Evolutionary conservation across 1,284 basidiomycete genomes (phyloP).

Genomic region (Pulveroboletus sp.): DNA sequence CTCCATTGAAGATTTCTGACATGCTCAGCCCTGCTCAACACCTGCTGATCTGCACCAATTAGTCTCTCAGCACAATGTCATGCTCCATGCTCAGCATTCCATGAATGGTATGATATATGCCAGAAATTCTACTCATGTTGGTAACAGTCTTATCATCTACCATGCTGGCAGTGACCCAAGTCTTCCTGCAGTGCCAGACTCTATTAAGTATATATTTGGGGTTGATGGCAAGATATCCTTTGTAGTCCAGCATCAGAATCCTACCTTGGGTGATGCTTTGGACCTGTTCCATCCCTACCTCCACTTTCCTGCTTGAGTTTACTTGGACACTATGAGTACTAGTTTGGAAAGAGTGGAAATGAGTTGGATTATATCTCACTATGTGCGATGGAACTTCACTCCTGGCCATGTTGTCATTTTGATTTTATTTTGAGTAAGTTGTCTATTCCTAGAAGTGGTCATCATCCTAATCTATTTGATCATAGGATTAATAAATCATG

Average conservation of each 20-base stretch:
- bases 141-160: background rate
- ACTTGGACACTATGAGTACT: background rate
- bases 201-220: conserved; percentile 13
- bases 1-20: background rate
- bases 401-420: no score
- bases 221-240: conserved; percentile 2
- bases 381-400: no score
- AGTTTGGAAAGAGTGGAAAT: background rate
- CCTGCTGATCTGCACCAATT: background rate
- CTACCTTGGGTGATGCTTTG: no score
- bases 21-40: background rate
- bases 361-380: background rate
- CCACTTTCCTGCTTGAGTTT: background rate
- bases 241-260: background rate
- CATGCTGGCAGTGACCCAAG: background rate
- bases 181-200: background rate
- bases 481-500: background rate
- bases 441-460: background rate
- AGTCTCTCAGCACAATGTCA: no score
- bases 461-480: background rate
- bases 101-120: background rate
- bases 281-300: background rate
- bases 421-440: background rate
- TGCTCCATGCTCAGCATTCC: background rate
- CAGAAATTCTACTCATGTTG: background rate